These are phyloP conservation scores for Inga oerstediana DNA, from an alignment of 306 rosid species.

Conservation along the genomic window DNA sequence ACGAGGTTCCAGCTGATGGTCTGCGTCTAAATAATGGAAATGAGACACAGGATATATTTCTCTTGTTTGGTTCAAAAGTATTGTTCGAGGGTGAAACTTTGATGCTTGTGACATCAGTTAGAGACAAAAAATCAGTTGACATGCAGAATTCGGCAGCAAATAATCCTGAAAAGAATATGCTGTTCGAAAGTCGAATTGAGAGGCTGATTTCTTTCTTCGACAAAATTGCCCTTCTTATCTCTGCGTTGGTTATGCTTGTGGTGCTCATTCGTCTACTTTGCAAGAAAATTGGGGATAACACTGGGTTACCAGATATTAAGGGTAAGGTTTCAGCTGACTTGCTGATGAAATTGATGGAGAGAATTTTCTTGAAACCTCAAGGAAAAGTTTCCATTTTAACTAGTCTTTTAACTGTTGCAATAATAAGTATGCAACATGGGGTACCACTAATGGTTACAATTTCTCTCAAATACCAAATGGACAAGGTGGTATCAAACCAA, in stretches of 20 bases:
- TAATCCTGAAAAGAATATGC: constrained; percentile 15
- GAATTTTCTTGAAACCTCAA: constrained; percentile 39
- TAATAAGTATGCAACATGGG: constrained; percentile 62
- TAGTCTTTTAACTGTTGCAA: constrained; percentile 33
- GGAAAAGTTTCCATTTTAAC: constrained; percentile 52
- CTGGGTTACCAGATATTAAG: constrained; percentile 57
- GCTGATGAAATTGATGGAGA: constrained; percentile 39
- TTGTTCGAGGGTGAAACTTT: constrained; percentile 46
- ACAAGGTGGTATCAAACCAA: constrained; percentile 25
- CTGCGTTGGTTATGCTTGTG: constrained; percentile 39
- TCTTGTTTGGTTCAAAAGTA: constrained; percentile 54
- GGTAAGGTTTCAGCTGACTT: constrained; percentile 48
- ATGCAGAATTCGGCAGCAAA: constrained; percentile 6
- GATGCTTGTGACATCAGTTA: constrained; percentile 61
- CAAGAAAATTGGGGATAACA: constrained; percentile 36
- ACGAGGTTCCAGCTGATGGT: constrained; percentile 68
- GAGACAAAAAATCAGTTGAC: constrained; percentile 23
- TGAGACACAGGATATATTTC: constrained; percentile 50
- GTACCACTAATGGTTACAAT: constrained; percentile 51
- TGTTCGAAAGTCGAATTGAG: constrained; percentile 52
- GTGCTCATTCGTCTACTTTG: constrained; percentile 49
- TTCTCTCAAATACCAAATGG: constrained; percentile 45
- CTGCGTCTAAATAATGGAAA: constrained; percentile 34
- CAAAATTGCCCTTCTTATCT: constrained; percentile 38
- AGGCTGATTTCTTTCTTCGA: constrained; percentile 43